Evolutionary conservation across 495 filamentous ascomycete genomes (phyloP), one percentile per base, ranked within the genome.

Genomic region (Penicillium angulare): DNA sequence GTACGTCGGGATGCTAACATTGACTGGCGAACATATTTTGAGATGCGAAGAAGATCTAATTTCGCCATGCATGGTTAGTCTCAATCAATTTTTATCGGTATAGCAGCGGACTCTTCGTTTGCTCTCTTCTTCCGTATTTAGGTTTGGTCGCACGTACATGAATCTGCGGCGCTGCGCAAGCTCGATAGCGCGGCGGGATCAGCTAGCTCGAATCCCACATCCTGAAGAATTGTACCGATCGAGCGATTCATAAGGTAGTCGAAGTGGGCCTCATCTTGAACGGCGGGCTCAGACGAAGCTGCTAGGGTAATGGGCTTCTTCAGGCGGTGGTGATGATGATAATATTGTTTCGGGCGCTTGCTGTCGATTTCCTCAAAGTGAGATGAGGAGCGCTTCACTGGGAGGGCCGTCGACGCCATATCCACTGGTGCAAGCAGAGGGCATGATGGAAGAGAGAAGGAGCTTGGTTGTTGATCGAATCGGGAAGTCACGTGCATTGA

Each of bases 141-240:
- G n/a, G n/a, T n/a, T n/a, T n/a, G n/a, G n/a, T n/a, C n/a, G n/a
- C 35, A 66, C 78, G 36, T 79, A 88, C 85, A 87, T 58, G 87
- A 80, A 65, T 88, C 85, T 2, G 78, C 72, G 10, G 77, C 66
- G 39, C 69, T 65, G 21, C 79, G 70, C 47, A 88, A 78, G 53
- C 67, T 67, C 50, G 86, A 79, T 53, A 89, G 67, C 16, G 83
- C 86, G 12, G 67, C 60, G 16, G 81, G 74, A 26, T 78, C 75
- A 2, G 79, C 81, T 16, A 78, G 55, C 5, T 80, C 74, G 57
- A 86, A 88, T 9, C 86, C 86, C 10, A 69, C 72, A 24, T 74
- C 68, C 31, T 68, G 66, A 46, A 86, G 64, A 16, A 79, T 68
- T 27, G 79, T 67, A 3, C 75, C 72, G 40, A 87, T 80, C 7